Conservation (phyloP, 1,284 basidiomycete species). For the Waitea zeae region DNA sequence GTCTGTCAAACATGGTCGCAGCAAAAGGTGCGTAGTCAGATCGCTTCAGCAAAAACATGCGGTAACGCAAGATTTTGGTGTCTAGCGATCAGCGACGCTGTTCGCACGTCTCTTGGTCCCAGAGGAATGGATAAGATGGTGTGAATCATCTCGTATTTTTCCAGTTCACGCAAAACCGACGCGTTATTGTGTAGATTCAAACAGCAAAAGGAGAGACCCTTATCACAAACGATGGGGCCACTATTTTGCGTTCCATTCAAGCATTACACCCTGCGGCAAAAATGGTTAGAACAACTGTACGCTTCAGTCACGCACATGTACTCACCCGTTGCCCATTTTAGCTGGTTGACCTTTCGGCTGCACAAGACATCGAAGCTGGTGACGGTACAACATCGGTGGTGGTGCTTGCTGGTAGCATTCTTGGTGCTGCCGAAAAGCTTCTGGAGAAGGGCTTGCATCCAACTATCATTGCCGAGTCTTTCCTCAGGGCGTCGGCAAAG, state of each 20-base stretch:
- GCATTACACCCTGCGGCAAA: conserved; percentile 96
- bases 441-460: conserved; percentile 96
- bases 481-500: conserved; percentile 84
- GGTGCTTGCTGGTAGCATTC: conserved; percentile 84
- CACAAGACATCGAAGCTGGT: conserved; percentile 97
- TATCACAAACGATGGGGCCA: conserved; percentile 98
- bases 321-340: conserved; percentile 16
- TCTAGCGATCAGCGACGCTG: conserved; percentile 91
- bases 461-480: conserved; percentile 93
- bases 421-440: conserved; percentile 95
- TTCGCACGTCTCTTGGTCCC: conserved; percentile 92
- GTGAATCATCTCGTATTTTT: conserved; percentile 9
- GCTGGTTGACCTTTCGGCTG: conserved; percentile 95
- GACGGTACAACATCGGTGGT: conserved; percentile 99
- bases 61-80: conserved; percentile 1
- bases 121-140: conserved; percentile 99
- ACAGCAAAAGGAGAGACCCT: conserved; percentile 93
- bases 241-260: conserved; percentile 94
- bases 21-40: conserved; percentile 58
- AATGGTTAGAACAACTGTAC: conserved; percentile 55
- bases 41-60: conserved; percentile 5
- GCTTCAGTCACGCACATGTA: neutral
- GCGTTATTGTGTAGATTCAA: conserved; percentile 59
- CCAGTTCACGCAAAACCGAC: conserved; percentile 3
- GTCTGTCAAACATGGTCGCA: conserved; percentile 89